Percentiles rank a stretch among this genome's conserved stretches.
These are phyloP conservation scores for Lactarius hatsudake DNA, from an alignment of 768 basidiomycete genomes.

Conservation along the genomic window DNA sequence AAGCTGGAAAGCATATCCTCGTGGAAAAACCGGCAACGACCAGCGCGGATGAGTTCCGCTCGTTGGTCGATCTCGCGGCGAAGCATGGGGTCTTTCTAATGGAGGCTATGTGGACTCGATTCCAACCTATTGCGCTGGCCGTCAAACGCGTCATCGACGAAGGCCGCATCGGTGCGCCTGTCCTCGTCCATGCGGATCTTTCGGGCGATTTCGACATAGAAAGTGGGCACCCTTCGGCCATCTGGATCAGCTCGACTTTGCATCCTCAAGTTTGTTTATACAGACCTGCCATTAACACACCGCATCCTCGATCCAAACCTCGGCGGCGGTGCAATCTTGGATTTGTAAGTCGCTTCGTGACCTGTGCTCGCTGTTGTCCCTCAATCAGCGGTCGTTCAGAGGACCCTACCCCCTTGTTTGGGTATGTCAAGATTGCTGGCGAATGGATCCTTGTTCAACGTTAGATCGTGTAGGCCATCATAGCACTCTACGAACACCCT, in stretches of 20 bases:
- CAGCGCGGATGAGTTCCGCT: conserved; percentile 72
- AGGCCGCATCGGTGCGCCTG: conserved; percentile 62
- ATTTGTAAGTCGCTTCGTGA: conserved; percentile 54
- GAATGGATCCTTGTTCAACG: background rate
- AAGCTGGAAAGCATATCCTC: conserved; percentile 79
- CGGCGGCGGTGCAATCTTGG: conserved; percentile 81
- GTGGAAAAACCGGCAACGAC: conserved; percentile 88
- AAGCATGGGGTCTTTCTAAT: conserved; percentile 82
- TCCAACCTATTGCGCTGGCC: conserved; percentile 66
- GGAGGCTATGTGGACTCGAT: conserved; percentile 90
- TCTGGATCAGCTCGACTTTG: background rate
- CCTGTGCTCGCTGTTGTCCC: background rate
- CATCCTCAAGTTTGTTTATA: background rate
- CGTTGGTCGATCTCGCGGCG: conserved; percentile 70
- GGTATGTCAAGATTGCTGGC: conserved; percentile 41
- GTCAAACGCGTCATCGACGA: conserved; percentile 61
- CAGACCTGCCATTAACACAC: conserved; percentile 66
- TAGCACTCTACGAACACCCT: conserved; percentile 76
- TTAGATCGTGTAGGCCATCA: conserved; percentile 55
- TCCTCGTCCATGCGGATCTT: conserved; percentile 71
- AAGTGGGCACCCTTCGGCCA: conserved; percentile 42
- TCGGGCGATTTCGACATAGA: conserved; percentile 66
- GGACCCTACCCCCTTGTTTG: conserved; percentile 83
- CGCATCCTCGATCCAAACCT: conserved; percentile 76
- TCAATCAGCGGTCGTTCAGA: conserved; percentile 36